Evolutionary conservation across 1,284 basidiomycete species (phyloP).

Genomic region (Ustanciosporium gigantosporum): DNA sequence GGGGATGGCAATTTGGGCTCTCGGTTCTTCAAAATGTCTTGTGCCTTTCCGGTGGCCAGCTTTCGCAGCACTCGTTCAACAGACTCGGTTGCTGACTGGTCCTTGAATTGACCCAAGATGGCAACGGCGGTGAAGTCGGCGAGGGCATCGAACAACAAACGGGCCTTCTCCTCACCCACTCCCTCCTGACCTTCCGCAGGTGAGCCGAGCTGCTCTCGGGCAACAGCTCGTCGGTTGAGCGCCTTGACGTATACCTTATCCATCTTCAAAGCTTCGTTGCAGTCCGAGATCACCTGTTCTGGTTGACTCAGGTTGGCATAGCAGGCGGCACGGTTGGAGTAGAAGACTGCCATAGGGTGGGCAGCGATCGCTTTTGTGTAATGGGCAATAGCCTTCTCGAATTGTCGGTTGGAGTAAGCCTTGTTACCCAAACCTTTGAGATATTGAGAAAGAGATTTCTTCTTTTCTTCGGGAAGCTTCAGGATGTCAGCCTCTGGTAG

Average conservation of each 20-base stretch:
- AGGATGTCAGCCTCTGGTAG: slow-evolving; percentile 50
- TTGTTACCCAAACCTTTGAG: slow-evolving; percentile 89
- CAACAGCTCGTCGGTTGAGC: slow-evolving; percentile 85
- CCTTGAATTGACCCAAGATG: slow-evolving; percentile 89
- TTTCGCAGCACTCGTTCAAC: slow-evolving; percentile 92
- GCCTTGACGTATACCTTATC: slow-evolving; percentile 92
- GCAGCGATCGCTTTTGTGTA: slow-evolving; percentile 85
- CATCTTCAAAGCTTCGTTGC: slow-evolving; percentile 82
- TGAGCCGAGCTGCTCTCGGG: slow-evolving; percentile 77
- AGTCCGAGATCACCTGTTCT: slow-evolving; percentile 86
- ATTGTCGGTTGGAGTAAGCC: slow-evolving; percentile 80
- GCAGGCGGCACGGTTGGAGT: slow-evolving; percentile 95
- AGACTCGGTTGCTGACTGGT: slow-evolving; percentile 75
- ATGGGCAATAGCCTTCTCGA: slow-evolving; percentile 74
- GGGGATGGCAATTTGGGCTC: slow-evolving; percentile 84
- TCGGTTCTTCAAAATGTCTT: slow-evolving; percentile 74
- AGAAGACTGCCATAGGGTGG: slow-evolving; percentile 88
- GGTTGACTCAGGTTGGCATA: slow-evolving; percentile 87
- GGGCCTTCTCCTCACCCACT: slow-evolving; percentile 47
- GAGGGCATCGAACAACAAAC: slow-evolving; percentile 44
- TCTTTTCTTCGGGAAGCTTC: slow-evolving; percentile 59
- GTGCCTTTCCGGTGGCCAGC: slow-evolving; percentile 74
- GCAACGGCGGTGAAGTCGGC: slow-evolving; percentile 90
- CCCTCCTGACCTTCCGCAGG: slow-evolving; percentile 69
- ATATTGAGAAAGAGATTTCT: slow-evolving; percentile 73